Base-by-base conservation (phyloP, 495 filamentous ascomycete species). In the Xylaria venustula region DNA sequence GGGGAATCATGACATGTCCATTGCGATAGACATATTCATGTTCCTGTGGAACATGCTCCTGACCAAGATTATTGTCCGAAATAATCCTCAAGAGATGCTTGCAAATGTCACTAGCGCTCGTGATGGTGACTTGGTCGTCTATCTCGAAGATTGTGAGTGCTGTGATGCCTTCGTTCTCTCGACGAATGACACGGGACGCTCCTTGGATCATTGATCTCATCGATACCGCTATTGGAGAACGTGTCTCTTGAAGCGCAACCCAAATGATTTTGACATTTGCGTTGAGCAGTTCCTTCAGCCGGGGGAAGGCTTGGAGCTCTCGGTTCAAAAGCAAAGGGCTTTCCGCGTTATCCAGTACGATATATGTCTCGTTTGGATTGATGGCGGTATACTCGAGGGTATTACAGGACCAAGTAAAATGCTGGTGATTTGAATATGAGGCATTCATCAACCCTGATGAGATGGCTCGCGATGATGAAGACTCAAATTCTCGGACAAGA, bases 171-270 rank as follows among this genome's bases (percentile, higher is more conserved):
- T 48, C 57, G 22, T 60, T 60, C 8, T 60, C 57, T 14, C 57
- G 57, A 14, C 57, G 57, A 34, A 60, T 26, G 22, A 60, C 57
- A 6, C 57, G 6, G 12, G 57, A 48, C 4, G 57, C 50, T 15
- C 57, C 57, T 15, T 60, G 57, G 25, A 60, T 51, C 57, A 60
- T 60, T 2, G 57, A 48, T 42, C 50, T 51, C 8, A 51, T 19
- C n/a, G 57, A 60, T 5, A 7, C 41, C 22, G 45, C 46, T 15
- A 28, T 36, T 19, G 25, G 34, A 20, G 44, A 26, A 19, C 42
- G 34, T 15, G 57, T 60, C 23, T 60, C 57, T 42, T 60, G 57
- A 14, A 51, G 23, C 20, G 57, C 48, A 19, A 60, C 40, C 57
- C 57, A 60, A 40, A 60, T 48, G 44, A 60, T 51, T 17, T 60